Evolutionary conservation across 768 basidiomycete species (phyloP).

Genomic region (Sporobolomyces phaffii): DNA sequence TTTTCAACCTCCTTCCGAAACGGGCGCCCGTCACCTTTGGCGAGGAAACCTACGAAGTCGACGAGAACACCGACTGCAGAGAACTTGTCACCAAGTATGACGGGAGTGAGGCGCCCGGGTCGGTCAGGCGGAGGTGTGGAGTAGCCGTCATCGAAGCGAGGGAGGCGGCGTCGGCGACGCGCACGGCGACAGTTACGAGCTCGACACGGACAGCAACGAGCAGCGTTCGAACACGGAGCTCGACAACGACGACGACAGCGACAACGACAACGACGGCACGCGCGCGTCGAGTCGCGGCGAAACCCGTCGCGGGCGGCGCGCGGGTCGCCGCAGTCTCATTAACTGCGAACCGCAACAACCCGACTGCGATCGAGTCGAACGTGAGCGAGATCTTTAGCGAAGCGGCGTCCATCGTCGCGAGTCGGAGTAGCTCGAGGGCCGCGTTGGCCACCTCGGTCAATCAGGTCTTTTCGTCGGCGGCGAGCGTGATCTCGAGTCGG

Average conservation of each 20-base stretch:
- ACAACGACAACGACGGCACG: not conserved
- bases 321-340: conserved; percentile 11
- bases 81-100: not conserved
- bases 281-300: not conserved
- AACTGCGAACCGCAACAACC: not conserved
- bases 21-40: not conserved
- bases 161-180: not conserved
- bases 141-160: not conserved
- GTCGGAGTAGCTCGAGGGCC: conserved; percentile 9
- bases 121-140: not conserved
- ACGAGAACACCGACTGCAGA: not conserved
- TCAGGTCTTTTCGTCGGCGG: conserved; percentile 6
- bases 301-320: not conserved
- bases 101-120: not conserved
- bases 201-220: not conserved
- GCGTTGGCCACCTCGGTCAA: conserved; percentile 2
- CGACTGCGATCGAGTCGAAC: conserved; percentile 9
- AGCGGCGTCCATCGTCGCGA: conserved; percentile 2
- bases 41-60: not conserved
- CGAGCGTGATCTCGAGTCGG: conserved; percentile 15
- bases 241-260: not conserved
- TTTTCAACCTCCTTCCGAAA: not conserved
- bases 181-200: not conserved
- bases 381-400: conserved; percentile 5
- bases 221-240: too few relatives aligned